Base-by-base conservation (phyloP, 1,284 basidiomycete genomes). In the Meira miltonrushii region DNA sequence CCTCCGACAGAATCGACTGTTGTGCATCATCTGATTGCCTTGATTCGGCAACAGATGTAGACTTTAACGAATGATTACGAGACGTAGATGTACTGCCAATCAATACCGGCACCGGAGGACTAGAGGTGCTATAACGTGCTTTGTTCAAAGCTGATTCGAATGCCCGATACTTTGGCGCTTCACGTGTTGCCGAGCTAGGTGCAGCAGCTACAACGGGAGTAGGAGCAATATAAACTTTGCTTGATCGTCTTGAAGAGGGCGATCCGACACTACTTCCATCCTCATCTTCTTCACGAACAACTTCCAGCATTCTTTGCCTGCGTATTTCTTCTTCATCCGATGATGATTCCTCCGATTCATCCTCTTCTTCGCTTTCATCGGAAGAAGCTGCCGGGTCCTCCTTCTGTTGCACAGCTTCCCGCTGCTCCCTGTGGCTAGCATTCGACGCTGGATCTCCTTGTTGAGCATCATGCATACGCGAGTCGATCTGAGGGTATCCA, bases 221-320 rank as follows among this genome's bases (percentile, higher is more conserved):
- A 12, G 12, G 17, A 13, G 46, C 13, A 5, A 19, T 9, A 39
- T 12, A 5, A 28, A 39, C 7, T 15, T 49, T 17, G 17, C 17
- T 8, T 47, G 37, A 9, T 56, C 54, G 64, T 41, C 50, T 55
- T n/a, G 60, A 61, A 66, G 71, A 71, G 40, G 71, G 69, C 40
- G 69, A 58, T 57, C 68, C 67, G 8, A 63, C 69, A 23, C 60
- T 37, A 50, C 63, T 67, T 0, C 21, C 55, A 17, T 71, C 71
- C 28, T 72, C 71, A 6, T 72, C 71, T 49, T 72, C 71, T 55
- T 72, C 71, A 1, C 62, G 60, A 1, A 72, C 60, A 7, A 65
- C 65, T 47, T 71, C 71, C 19, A 72, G 60, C 8, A 58, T 61
- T 9, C 58, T 64, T 12, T 60, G 59, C 17, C 40, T 25, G 8